These are phyloP conservation scores for Colletotrichum simmondsii DNA, from an alignment of 2,329 filamentous ascomycete genomes.

Conservation along the genomic window DNA sequence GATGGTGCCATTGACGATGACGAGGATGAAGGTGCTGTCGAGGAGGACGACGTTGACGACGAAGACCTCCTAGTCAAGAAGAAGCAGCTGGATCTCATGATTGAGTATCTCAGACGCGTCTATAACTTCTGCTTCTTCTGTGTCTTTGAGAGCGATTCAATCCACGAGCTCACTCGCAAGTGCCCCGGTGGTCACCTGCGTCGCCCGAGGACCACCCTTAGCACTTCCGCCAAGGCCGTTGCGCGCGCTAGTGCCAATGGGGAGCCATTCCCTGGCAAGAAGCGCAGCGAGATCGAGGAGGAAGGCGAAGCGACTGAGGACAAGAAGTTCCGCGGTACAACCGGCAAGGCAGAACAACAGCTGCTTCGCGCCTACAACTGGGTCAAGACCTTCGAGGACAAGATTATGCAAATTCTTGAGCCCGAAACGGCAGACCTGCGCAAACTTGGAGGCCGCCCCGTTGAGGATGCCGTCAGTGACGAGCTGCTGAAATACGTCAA, in stretches of 20 bases:
- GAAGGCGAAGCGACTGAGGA: constrained; percentile 75
- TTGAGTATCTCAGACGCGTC: constrained; percentile 95
- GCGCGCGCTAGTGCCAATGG: constrained; percentile 86
- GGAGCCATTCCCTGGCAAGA: constrained; percentile 86
- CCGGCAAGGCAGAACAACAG: constrained; percentile 87
- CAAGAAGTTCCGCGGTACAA: constrained; percentile 76
- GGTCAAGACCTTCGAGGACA: constrained; percentile 99
- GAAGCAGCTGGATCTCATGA: constrained; percentile 94
- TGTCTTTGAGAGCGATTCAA: constrained; percentile 97
- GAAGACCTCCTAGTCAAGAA: constrained; percentile 92
- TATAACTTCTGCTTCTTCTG: constrained; percentile 99
- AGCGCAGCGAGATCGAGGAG: constrained; percentile 73
- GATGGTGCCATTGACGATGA: constrained; percentile 79
- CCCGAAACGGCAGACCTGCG: constrained; percentile 87
- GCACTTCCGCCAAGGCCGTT: constrained; percentile 83
- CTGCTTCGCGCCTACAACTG: constrained; percentile 96
- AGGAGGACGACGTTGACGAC: constrained; percentile 87
- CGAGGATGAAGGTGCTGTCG: constrained; percentile 81
- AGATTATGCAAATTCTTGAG: constrained; percentile 91
- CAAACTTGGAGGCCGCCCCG: constrained; percentile 88
- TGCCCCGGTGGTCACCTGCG: constrained; percentile 97
- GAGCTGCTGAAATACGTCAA: constrained; percentile 91
- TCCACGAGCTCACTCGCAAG: constrained; percentile 95
- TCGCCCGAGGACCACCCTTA: constrained; percentile 87
- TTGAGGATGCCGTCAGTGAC: constrained; percentile 87